phyloP scores from a whole-genome alignment of 2,329 filamentous ascomycete species.

The Sordariomycetes sp. region DNA sequence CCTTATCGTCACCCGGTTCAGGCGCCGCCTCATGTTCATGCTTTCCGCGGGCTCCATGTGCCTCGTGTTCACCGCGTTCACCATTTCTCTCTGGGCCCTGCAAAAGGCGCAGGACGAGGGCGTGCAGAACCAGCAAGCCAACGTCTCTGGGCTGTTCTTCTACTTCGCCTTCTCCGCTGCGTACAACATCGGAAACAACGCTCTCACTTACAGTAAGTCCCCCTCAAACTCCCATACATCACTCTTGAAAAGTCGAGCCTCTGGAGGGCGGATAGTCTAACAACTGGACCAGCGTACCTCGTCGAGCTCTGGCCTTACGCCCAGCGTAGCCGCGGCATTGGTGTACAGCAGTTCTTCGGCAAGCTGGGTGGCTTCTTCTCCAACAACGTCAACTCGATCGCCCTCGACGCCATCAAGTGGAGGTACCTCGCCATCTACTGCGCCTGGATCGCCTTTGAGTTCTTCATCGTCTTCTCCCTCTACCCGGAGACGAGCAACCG shows the following conservation, averaged over 20 bases:
- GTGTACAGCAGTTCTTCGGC: constrained; percentile 42
- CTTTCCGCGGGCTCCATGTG: constrained; percentile 37
- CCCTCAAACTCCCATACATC: not conserved
- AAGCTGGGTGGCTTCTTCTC: constrained; percentile 27
- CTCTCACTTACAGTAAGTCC: constrained; percentile 49
- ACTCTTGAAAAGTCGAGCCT: too few relatives aligned
- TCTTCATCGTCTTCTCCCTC: constrained; percentile 58
- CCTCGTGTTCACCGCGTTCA: constrained; percentile 43
- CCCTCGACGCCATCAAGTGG: constrained; percentile 26
- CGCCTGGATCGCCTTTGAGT: constrained; percentile 29
- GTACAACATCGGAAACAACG: constrained; percentile 59
- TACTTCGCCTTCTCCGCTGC: constrained; percentile 48
- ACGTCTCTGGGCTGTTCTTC: constrained; percentile 39
- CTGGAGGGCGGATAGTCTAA: not conserved
- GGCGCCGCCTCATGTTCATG: constrained; percentile 38
- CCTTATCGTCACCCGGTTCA: constrained; percentile 32
- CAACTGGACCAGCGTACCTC: constrained; percentile 31
- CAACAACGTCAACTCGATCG: constrained; percentile 31
- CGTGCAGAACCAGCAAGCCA: constrained; percentile 17
- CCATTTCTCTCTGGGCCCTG: constrained; percentile 31
- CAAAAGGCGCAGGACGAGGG: constrained; percentile 16
- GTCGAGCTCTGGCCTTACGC: constrained; percentile 50
- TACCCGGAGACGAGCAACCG: constrained; percentile 70
- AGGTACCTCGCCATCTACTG: constrained; percentile 31
- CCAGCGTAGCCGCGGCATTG: constrained; percentile 46